phyloP scores from a whole-genome alignment of 352 stramenopile genomes.

The Achlya hypogyna region DNA sequence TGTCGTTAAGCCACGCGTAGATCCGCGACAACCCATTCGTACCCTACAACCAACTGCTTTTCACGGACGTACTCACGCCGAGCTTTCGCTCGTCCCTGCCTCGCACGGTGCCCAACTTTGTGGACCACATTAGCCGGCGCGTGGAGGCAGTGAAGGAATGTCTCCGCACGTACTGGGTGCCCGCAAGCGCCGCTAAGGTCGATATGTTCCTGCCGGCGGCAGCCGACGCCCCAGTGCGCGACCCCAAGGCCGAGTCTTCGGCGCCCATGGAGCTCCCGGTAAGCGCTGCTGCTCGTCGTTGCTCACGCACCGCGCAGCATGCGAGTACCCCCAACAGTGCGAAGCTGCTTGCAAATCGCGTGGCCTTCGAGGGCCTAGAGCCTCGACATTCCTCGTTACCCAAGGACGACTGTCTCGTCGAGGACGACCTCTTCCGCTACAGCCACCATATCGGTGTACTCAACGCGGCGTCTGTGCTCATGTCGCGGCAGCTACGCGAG shows the following conservation, averaged over 20 bases:
- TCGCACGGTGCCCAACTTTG: slow-evolving; percentile 77
- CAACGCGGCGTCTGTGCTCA: slow-evolving; percentile 76
- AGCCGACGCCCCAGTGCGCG: neutral
- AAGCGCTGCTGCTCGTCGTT: neutral
- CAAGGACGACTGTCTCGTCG: slow-evolving; percentile 1
- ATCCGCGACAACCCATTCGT: slow-evolving; percentile 9
- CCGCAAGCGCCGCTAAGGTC: slow-evolving; percentile 40
- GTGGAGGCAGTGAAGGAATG: slow-evolving; percentile 81
- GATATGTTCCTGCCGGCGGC: slow-evolving; percentile 9
- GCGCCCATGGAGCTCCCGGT: neutral
- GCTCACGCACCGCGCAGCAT: neutral
- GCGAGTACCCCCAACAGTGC: neutral
- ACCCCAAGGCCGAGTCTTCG: neutral
- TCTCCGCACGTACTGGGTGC: slow-evolving; percentile 73
- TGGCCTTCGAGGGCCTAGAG: neutral
- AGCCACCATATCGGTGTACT: slow-evolving; percentile 60
- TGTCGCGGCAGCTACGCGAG: slow-evolving; percentile 83
- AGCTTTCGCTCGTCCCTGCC: slow-evolving; percentile 64
- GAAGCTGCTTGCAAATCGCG: neutral
- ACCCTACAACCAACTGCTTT: slow-evolving; percentile 66
- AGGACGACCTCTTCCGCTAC: slow-evolving; percentile 27
- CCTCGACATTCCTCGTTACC: neutral
- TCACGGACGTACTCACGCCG: slow-evolving; percentile 64
- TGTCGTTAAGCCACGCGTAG: neutral
- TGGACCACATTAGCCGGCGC: slow-evolving; percentile 62